phyloP scores from a whole-genome alignment of 768 basidiomycete genomes.

The Hypholoma sublateritium region DNA sequence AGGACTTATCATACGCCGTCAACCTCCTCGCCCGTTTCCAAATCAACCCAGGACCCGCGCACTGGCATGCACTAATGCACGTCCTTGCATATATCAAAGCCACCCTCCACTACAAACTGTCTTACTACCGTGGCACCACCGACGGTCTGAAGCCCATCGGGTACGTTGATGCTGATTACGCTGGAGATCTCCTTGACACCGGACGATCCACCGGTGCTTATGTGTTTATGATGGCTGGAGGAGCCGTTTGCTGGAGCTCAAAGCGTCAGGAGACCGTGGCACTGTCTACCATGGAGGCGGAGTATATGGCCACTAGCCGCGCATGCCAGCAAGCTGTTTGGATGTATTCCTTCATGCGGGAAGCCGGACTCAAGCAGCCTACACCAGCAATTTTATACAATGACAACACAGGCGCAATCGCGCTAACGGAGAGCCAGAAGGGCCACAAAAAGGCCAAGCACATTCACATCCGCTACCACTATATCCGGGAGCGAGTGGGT shows the following conservation, averaged over 20 bases:
- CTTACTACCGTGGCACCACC: slow-evolving; percentile 10
- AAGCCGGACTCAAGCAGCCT: slow-evolving; percentile 17
- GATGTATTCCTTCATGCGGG: slow-evolving; percentile 8
- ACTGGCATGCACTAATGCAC: slow-evolving; percentile 14
- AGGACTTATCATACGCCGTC: slow-evolving; percentile 20
- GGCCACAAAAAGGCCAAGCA: slow-evolving; percentile 29
- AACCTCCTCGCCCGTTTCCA: neutral
- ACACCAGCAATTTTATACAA: slow-evolving; percentile 6
- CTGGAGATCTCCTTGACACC: slow-evolving; percentile 9
- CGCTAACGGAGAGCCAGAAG: slow-evolving; percentile 25
- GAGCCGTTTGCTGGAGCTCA: slow-evolving; percentile 4
- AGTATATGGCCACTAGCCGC: too few species aligned
- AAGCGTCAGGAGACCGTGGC: neutral
- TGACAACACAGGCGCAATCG: slow-evolving; percentile 29
- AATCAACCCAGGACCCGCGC: slow-evolving; percentile 19
- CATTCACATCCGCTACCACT: slow-evolving; percentile 9
- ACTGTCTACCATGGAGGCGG: neutral
- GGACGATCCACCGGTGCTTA: slow-evolving; percentile 20
- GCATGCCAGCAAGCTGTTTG: too few species aligned
- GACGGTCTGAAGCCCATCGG: slow-evolving; percentile 4
- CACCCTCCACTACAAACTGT: slow-evolving; percentile 12
- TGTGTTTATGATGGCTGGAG: slow-evolving; percentile 20
- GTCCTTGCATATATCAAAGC: slow-evolving; percentile 21
- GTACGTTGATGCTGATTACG: slow-evolving; percentile 15
- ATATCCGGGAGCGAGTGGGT: neutral